Base-by-base conservation (phyloP, 148 eudicot species). In the Camellia granthamiana region DNA sequence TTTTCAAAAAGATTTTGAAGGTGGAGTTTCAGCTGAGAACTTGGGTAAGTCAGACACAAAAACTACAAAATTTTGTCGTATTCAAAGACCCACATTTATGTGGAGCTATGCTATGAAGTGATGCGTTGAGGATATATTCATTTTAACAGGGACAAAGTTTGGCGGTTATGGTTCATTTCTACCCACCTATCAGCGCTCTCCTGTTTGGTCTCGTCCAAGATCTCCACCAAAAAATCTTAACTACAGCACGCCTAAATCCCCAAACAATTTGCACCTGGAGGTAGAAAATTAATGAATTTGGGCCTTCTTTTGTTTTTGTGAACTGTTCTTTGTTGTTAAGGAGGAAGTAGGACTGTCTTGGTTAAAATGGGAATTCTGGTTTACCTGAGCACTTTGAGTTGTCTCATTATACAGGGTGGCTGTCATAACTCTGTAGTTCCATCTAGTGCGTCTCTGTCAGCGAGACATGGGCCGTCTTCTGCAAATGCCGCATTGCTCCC, bases 1-100 rank as follows among this genome's bases (percentile, higher is more conserved):
- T 86, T 92, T 92, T 78, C 91, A 90, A 86, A 96, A 93, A 82
- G 99, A 96, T 81, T 96, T 96, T 87, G 99, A 96, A 91, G 99
- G 98, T 72, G 94, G 91, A 74, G 93, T 92, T 80, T 93, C 97
- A 46, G 93, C 98, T 61, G 99, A 96, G 83, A 96, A 90, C 85
- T 87, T 96, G 90, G 99, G 99, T 96, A 89, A 89, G 97, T 84
- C 47, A 72, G 83, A 64, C 42, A 69, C 51, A 78, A 83, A 79
- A 49, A 52, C n/a, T 55, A 43, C 63, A 16, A 59, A 60, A 61
- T 19, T 30, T 80, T 69, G 59, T 79, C 61, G 19, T 16, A 79
- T 56, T 79, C 70, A 63, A 60, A 54, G 59, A 64, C 69, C 79
- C 79, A 46, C 16, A 76, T 44, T 66, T 19, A 51, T 78, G 74